Percentiles rank a stretch among this genome's conserved stretches.
These are phyloP conservation scores for Rhododendron griersonianum DNA, from an alignment of 148 eudicot species.

Conservation along the genomic window DNA sequence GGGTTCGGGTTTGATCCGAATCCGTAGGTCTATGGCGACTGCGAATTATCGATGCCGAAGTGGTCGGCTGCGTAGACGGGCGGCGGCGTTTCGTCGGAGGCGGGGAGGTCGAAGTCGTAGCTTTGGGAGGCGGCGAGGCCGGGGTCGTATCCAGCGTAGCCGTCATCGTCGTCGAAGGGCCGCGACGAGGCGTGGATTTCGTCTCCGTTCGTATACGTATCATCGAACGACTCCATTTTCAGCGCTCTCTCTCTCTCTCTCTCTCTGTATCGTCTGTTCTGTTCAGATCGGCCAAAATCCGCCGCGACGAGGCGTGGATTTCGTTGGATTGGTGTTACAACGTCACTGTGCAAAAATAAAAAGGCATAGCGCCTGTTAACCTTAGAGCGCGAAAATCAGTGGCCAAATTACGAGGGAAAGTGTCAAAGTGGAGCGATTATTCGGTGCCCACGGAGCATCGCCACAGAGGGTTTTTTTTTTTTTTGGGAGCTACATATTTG, in stretches of 20 bases:
- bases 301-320: slow-evolving; percentile 7
- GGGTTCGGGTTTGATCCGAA: slow-evolving; percentile 13
- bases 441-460: no score
- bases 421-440: not conserved
- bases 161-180: slow-evolving; percentile 30
- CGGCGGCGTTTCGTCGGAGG: slow-evolving; percentile 8
- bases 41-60: slow-evolving; percentile 5
- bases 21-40: slow-evolving; percentile 19
- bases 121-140: not conserved
- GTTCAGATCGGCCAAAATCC: slow-evolving; percentile 11
- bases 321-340: slow-evolving; percentile 13
- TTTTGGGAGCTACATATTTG: no score
- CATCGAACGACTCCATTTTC: slow-evolving; percentile 32
- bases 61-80: not conserved
- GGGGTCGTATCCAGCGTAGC: slow-evolving; percentile 17
- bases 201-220: slow-evolving; percentile 17
- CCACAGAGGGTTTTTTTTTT: no score
- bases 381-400: no score
- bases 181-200: slow-evolving; percentile 11
- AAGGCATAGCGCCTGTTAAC: no score
- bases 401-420: not conserved
- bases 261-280: not conserved
- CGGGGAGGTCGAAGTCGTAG: slow-evolving; percentile 19
- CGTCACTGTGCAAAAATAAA: no score
- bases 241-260: slow-evolving; percentile 7